These are phyloP conservation scores for Hemerocallis citrina DNA, from an alignment of 106 monocot genomes.

Conservation along the genomic window DNA sequence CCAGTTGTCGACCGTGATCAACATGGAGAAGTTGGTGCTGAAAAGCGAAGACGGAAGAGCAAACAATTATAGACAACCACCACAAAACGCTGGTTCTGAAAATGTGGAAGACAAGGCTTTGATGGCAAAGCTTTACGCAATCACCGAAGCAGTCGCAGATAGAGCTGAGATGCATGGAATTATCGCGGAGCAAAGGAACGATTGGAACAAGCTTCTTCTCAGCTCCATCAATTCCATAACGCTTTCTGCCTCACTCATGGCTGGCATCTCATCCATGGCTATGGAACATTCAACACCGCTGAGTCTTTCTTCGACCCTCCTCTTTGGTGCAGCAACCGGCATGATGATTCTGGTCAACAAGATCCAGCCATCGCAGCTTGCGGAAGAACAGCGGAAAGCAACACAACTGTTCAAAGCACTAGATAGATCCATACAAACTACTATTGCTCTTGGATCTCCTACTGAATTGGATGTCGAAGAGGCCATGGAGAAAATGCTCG, in stretches of 20 bases:
- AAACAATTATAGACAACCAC: not conserved
- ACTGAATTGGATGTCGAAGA: constrained; percentile 28
- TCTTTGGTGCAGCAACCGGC: constrained; percentile 32
- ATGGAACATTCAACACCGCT: constrained; percentile 3
- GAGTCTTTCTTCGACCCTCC: constrained; percentile 28
- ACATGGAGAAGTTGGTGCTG: not conserved
- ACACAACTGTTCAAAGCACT: constrained; percentile 55
- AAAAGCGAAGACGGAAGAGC: not conserved
- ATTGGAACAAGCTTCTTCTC: constrained; percentile 56
- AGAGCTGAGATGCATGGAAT: constrained; percentile 43
- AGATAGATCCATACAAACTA: constrained; percentile 34
- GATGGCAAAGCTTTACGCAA: constrained; percentile 17
- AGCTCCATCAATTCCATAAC: constrained; percentile 57
- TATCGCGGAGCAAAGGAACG: constrained; percentile 43
- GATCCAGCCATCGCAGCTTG: constrained; percentile 89
- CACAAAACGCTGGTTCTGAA: not conserved
- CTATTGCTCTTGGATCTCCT: constrained; percentile 5
- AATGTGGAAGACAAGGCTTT: not conserved
- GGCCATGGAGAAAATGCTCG: constrained; percentile 56
- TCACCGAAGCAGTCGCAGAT: constrained; percentile 36
- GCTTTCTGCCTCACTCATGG: constrained; percentile 49
- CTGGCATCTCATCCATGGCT: constrained; percentile 21
- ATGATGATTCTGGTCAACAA: constrained; percentile 46
- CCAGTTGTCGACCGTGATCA: not conserved
- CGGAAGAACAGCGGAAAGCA: constrained; percentile 80